phyloP scores from a whole-genome alignment of 2,329 filamentous ascomycete genomes.

The Aspergillus tanneri region DNA sequence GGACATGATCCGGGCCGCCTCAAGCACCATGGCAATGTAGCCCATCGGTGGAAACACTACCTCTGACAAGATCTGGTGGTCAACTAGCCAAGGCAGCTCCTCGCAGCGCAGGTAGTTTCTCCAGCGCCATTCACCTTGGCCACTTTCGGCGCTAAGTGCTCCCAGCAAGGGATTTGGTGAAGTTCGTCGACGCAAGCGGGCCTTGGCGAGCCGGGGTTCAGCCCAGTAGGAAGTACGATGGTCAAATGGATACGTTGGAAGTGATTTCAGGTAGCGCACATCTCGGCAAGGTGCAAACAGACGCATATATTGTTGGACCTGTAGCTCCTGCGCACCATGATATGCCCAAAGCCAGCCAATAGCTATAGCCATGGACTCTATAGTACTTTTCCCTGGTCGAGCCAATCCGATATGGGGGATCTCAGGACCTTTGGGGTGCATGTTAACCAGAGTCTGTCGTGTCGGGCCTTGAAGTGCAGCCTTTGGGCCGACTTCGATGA shows the following conservation, averaged over 20 bases:
- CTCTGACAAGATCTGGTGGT: conserved; percentile 25
- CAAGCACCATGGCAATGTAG: conserved; percentile 16
- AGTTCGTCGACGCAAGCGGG: not conserved
- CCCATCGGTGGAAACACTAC: conserved; percentile 29
- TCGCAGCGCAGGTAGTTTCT: conserved; percentile 16
- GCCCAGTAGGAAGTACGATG: conserved; percentile 6
- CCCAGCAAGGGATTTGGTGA: conserved; percentile 8
- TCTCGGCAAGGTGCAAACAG: not conserved
- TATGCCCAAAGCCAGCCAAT: conserved; percentile 7
- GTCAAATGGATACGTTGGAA: conserved; percentile 5
- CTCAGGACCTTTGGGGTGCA: too few relatives aligned
- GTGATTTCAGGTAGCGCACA: not conserved
- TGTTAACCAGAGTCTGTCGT: not conserved
- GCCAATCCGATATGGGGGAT: conserved; percentile 11
- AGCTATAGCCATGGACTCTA: conserved; percentile 28
- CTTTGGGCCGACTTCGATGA: conserved; percentile 39
- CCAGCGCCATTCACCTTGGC: conserved; percentile 15
- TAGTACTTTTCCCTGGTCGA: conserved; percentile 16
- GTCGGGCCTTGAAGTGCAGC: conserved; percentile 32
- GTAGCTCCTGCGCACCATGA: not conserved
- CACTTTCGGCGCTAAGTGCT: conserved; percentile 3
- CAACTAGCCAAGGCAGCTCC: conserved; percentile 26
- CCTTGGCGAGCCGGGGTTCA: conserved; percentile 6
- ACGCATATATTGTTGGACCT: not conserved
- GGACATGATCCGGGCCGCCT: conserved; percentile 7